phyloP scores from a whole-genome alignment of 2,329 filamentous ascomycete species.

The Ceratocystis lukuohia region DNA sequence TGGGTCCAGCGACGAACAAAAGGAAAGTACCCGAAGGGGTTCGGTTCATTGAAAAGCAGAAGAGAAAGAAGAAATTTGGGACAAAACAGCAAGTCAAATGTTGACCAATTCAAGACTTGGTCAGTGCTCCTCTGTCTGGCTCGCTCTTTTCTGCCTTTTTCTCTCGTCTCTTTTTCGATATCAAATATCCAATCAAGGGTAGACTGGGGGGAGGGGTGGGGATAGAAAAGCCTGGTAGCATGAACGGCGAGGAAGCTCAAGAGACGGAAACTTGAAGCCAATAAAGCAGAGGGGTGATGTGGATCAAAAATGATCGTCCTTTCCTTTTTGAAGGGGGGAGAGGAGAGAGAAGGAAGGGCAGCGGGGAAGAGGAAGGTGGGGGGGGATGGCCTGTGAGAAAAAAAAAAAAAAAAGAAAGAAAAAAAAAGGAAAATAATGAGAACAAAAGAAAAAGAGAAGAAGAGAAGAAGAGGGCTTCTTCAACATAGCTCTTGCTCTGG shows the following conservation, averaged over 20 bases:
- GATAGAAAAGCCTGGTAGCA: neutral
- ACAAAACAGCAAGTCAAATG: neutral
- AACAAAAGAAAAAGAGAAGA: neutral
- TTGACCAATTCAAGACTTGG: neutral
- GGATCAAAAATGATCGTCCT: slow-evolving; percentile 9
- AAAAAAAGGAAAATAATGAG: neutral
- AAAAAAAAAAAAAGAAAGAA: neutral
- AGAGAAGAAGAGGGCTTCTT: neutral
- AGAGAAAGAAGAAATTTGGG: neutral
- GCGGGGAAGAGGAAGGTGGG: neutral
- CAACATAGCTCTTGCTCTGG: neutral
- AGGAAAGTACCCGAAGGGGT: no score
- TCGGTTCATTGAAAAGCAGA: slow-evolving; percentile 1
- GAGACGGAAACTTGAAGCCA: slow-evolving; percentile 6
- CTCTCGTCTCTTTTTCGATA: neutral
- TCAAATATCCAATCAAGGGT: neutral
- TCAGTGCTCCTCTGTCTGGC: neutral
- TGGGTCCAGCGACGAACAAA: neutral
- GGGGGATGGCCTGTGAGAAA: neutral
- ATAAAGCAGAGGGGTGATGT: slow-evolving; percentile 9
- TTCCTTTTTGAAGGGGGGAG: slow-evolving; percentile 1
- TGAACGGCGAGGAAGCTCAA: slow-evolving; percentile 2
- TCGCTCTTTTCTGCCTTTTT: slow-evolving; percentile 3
- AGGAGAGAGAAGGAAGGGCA: neutral
- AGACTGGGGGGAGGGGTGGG: neutral